Base-by-base conservation (phyloP, 78 protist species). In the Dictyostelium purpureum region DNA sequence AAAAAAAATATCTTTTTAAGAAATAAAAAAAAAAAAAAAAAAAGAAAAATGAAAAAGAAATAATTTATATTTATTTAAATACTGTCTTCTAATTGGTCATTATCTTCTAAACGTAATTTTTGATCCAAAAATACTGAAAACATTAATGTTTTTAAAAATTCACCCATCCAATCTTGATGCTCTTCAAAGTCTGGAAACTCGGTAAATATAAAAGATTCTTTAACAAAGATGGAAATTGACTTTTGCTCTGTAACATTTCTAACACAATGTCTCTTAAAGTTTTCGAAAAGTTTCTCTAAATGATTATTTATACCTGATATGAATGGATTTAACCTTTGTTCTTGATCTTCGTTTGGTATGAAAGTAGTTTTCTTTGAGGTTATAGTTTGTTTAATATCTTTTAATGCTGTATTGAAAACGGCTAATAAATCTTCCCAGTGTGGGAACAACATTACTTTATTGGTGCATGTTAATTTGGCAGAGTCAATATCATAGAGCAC, bases 71-170 rank as follows among this genome's bases (percentile, higher is more conserved):
- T 43, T 43, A 43, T 43, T 43, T 43, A n/a, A n/a, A n/a, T n/a
- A n/a, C n/a, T n/a, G n/a, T 63, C 71, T 14, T 31, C 38, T 35
- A 63, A 63, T 31, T 63, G 71, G 21, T 85, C 92, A 73, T 77
- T 77, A 73, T 85, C 92, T 28, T 26, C 40, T 19, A 16, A 14
- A 31, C 92, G 38, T 45, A 85, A 35, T 57, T 57, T 70, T 61
- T 85, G 65, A 45, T 85, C 92, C 59, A 54, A 56, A 73, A 33
- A 85, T 21, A 85, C 80, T 6, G 80, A 73, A 24, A 85, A 85
- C 59, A 73, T 85, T 19, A 56, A 47, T 11, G 92, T 85, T 10
- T 21, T 31, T 42, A 65, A 40, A 51, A 85, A 85, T 16, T 59
- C 45, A 33, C 12, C 37, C 19, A 85, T 85, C 92, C 92, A 85